Percentiles rank a stretch among this genome's conserved stretches.
Conservation (phyloP, 768 basidiomycete species). For the Rhodotorula graminis region DNA sequence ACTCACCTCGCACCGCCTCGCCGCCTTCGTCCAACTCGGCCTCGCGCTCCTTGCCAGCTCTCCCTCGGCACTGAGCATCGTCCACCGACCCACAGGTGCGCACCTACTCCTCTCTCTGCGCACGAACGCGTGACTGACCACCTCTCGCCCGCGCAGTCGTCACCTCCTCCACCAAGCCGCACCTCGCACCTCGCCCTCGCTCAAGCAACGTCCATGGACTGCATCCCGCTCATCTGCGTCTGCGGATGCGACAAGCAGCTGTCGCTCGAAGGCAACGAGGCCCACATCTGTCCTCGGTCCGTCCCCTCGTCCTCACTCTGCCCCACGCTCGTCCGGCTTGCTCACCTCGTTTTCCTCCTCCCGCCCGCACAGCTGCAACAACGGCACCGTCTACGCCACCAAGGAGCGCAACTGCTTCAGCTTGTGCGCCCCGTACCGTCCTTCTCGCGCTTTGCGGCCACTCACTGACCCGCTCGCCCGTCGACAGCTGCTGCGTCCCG, state of each 20-base stretch:
- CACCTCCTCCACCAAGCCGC: background rate
- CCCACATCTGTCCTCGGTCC: constrained; percentile 16
- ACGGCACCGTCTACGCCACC: background rate
- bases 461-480: background rate
- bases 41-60: no score
- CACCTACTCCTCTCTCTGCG: no score
- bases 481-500: constrained; percentile 21
- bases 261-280: constrained; percentile 12
- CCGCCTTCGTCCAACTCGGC: no score
- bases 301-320: background rate
- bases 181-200: background rate
- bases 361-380: background rate
- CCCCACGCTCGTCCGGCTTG: background rate
- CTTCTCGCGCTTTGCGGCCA: background rate
- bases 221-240: constrained; percentile 5
- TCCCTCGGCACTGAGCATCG: no score
- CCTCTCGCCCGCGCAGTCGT: background rate
- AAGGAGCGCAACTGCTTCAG: constrained; percentile 22
- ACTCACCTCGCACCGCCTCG: no score
- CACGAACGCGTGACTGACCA: no score
- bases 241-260: constrained; percentile 23
- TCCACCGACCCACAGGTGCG: no score
- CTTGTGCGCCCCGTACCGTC: constrained; percentile 2
- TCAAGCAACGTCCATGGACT: background rate
- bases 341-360: background rate